These are phyloP conservation scores for Phtheirospermum japonicum DNA, from an alignment of 257 asterid genomes.

Conservation along the genomic window DNA sequence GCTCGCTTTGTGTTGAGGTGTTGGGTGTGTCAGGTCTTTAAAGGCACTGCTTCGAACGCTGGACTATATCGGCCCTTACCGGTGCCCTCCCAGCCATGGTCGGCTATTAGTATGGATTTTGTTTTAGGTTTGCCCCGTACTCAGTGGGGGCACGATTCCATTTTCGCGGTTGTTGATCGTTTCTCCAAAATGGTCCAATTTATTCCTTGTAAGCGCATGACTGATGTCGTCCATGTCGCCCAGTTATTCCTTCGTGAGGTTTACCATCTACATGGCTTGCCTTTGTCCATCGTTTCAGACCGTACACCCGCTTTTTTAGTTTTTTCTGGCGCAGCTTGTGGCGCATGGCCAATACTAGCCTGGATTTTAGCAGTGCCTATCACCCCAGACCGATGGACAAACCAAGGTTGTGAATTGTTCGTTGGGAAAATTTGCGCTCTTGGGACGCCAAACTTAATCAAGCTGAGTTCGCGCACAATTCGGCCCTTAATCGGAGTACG, in stretches of 20 bases:
- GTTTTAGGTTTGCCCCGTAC: neutral
- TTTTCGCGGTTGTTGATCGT: too few species aligned
- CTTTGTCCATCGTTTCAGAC: neutral
- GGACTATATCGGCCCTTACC: neutral
- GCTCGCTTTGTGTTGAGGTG: neutral
- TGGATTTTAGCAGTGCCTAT: neutral
- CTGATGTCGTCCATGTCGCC: neutral
- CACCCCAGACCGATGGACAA: too few species aligned
- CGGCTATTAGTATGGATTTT: neutral
- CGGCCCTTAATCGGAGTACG: neutral
- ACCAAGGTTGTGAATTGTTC: neutral
- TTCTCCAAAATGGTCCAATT: too few species aligned
- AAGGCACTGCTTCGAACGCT: neutral
- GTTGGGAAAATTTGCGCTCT: neutral
- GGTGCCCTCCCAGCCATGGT: neutral
- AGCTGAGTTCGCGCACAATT: neutral
- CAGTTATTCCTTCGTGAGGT: neutral
- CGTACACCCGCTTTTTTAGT: neutral
- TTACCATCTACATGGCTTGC: neutral
- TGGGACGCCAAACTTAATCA: neutral
- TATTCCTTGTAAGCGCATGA: neutral
- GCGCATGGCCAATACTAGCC: neutral
- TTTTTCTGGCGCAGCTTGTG: neutral
- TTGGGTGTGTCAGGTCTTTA: neutral
- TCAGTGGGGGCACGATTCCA: neutral